These are phyloP conservation scores for Geotrichum histeridarum DNA, from an alignment of 1,139 yeast species.

Conservation along the genomic window DNA sequence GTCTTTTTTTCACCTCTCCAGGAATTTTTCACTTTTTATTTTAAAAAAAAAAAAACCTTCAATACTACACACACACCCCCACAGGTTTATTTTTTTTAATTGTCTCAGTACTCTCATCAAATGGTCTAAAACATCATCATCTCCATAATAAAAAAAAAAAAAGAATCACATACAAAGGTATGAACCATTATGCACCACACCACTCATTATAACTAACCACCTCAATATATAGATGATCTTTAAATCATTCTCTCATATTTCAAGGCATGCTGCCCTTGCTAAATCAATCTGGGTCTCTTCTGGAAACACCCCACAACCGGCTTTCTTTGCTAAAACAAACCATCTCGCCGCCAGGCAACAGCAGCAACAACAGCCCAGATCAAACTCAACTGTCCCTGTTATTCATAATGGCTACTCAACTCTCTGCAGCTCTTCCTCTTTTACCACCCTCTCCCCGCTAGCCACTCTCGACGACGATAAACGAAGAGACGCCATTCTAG, in stretches of 20 bases:
- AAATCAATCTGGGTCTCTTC: conserved; percentile 31
- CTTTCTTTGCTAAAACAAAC: conserved; percentile 39
- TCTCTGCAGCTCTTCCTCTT: conserved; percentile 22
- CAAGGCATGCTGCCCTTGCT: conserved; percentile 37
- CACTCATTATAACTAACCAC: too few relatives aligned
- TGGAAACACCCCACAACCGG: conserved; percentile 30
- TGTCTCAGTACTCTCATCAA: too few relatives aligned
- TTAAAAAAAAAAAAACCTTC: too few relatives aligned
- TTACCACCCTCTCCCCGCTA: conserved; percentile 30
- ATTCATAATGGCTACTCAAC: conserved; percentile 11
- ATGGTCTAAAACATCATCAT: too few relatives aligned
- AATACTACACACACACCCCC: too few relatives aligned
- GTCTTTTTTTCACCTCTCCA: background rate
- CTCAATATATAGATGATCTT: conserved; percentile 31
- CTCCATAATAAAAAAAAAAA: too few relatives aligned
- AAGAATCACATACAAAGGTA: too few relatives aligned
- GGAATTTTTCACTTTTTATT: too few relatives aligned
- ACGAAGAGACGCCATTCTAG: conserved; percentile 25
- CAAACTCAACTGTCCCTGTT: conserved; percentile 18
- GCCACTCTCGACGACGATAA: conserved; percentile 34
- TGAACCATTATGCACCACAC: too few relatives aligned
- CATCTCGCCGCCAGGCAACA: conserved; percentile 40
- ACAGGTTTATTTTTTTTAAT: too few relatives aligned
- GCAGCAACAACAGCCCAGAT: conserved; percentile 33
- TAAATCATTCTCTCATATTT: conserved; percentile 37